Evolutionary conservation across 2,329 filamentous ascomycete genomes (phyloP).

Genomic region (Alternaria incomplexa): DNA sequence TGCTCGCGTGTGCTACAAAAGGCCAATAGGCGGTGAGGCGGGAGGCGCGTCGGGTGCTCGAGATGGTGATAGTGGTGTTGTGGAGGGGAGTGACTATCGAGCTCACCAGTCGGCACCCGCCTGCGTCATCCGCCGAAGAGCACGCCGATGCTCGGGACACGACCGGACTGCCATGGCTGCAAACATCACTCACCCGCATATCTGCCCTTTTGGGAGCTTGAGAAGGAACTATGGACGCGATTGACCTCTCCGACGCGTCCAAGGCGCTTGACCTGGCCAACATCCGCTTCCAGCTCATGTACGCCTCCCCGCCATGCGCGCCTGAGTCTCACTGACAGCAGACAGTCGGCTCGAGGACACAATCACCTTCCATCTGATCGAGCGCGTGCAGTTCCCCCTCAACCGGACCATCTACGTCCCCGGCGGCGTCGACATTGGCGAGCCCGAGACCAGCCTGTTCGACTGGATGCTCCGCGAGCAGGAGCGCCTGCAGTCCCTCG

Average conservation of each 20-base stretch:
- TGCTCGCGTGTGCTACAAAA: neutral
- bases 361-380: conserved; percentile 95
- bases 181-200: conserved; percentile 8
- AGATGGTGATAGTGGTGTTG: conserved; percentile 1
- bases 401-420: conserved; percentile 86
- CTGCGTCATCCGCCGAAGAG: conserved; percentile 31
- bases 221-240: conserved; percentile 76
- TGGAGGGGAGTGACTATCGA: neutral
- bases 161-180: conserved; percentile 8
- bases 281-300: conserved; percentile 95
- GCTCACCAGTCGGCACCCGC: conserved; percentile 13
- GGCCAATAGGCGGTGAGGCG: conserved; percentile 3
- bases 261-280: conserved; percentile 88
- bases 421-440: conserved; percentile 79
- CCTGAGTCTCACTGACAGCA: conserved; percentile 17
- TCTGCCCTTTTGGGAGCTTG: neutral
- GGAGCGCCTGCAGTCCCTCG: conserved; percentile 87
- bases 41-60: conserved; percentile 5
- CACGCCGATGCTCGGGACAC: conserved; percentile 17
- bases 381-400: conserved; percentile 95
- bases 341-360: conserved; percentile 92
- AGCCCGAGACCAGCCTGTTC: conserved; percentile 77
- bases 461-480: conserved; percentile 94
- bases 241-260: conserved; percentile 83
- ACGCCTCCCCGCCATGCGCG: conserved; percentile 41